Evolutionary conservation across 1,139 yeast species (phyloP).

Genomic region (Magnusiomyces ingens): DNA sequence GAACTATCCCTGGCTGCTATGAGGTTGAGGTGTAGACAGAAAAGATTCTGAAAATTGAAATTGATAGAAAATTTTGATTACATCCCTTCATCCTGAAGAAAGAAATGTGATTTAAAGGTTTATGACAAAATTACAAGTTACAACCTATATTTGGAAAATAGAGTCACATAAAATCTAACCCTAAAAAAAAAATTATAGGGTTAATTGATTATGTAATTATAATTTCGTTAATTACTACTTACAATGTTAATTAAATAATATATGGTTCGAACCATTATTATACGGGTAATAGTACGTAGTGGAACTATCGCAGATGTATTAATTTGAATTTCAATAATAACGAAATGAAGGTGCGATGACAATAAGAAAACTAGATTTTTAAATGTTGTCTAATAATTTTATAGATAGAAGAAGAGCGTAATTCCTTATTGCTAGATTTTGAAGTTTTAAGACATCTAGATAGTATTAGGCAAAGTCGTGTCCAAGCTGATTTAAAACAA

Average conservation of each 20-base stretch:
- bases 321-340: not conserved
- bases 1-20: conserved; percentile 19
- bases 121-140: not conserved
- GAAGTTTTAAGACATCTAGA: conserved; percentile 62
- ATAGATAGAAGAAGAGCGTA: conserved; percentile 45
- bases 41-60: not conserved
- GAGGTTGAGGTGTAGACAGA: conserved; percentile 17
- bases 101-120: not conserved
- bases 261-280: conserved; percentile 8
- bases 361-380: not conserved
- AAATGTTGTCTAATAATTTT: not conserved
- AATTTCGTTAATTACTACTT: not conserved
- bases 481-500: conserved; percentile 27
- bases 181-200: too few species aligned
- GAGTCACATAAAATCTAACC: conserved; percentile 10
- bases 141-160: conserved; percentile 4
- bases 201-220: too few species aligned
- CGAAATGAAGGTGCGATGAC: conserved; percentile 11
- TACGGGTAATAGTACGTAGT: not conserved
- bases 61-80: conserved; percentile 3
- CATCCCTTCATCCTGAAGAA: not conserved
- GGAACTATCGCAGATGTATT: too few species aligned
- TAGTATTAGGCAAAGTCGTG: conserved; percentile 42
- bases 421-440: conserved; percentile 59
- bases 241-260: too few species aligned